These are phyloP conservation scores for Russula sp. DNA, from an alignment of 768 basidiomycete genomes.

Conservation along the genomic window DNA sequence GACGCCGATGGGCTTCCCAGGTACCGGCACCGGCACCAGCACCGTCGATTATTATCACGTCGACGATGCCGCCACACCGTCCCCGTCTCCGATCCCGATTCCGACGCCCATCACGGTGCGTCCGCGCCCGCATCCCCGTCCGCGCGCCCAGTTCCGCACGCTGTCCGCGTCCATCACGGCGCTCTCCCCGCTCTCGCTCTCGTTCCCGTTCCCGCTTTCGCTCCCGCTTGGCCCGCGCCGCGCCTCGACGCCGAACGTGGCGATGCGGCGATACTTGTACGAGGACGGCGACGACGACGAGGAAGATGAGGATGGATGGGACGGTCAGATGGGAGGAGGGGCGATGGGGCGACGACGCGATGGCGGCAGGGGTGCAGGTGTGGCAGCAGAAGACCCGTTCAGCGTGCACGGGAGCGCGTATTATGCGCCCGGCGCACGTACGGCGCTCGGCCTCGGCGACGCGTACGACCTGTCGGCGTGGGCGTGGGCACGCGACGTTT, in stretches of 20 bases:
- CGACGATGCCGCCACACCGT: not conserved
- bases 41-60: not conserved
- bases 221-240: conserved; percentile 12
- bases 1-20: not conserved
- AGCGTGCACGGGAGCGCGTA: conserved; percentile 9
- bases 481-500: conserved; percentile 12
- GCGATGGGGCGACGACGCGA: not conserved
- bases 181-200: conserved; percentile 14
- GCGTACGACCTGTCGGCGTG: conserved; percentile 19
- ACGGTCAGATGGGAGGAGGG: not conserved
- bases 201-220: conserved; percentile 9
- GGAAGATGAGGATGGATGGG: not conserved
- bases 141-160: conserved; percentile 9
- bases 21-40: no score
- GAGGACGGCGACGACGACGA: not conserved
- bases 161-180: conserved; percentile 10
- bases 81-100: not conserved
- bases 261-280: not conserved
- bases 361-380: no score
- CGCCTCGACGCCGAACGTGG: not conserved
- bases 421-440: conserved; percentile 3
- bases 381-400: conserved; percentile 5
- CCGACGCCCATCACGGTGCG: not conserved
- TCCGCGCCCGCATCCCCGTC: not conserved
- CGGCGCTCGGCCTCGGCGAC: conserved; percentile 6